Evolutionary conservation across 139 green algal species (phyloP).

Genomic region (Bryopsis sp.): DNA sequence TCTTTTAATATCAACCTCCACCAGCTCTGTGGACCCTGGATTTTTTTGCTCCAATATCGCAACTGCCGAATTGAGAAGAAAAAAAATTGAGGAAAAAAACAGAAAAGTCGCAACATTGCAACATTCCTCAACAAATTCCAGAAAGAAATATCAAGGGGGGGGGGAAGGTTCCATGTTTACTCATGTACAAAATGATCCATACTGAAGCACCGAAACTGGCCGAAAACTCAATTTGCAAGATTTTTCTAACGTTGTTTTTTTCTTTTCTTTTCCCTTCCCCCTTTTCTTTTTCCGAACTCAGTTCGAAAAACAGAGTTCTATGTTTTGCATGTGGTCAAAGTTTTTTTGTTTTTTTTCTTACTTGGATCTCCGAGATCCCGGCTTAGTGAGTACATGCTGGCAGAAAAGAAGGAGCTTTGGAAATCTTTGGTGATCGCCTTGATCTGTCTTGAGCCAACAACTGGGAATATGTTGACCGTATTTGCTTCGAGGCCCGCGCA

Average conservation of each 20-base stretch:
- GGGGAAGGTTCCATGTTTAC: no score
- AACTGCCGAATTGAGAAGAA: not conserved
- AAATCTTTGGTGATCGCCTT: not conserved
- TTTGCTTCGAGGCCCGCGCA: no score
- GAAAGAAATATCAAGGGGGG: no score
- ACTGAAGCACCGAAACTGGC: no score
- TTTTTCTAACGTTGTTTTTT: no score
- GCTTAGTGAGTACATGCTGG: not conserved
- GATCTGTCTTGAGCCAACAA: not conserved
- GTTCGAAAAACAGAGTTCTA: no score
- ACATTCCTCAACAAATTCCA: not conserved
- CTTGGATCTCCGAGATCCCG: not conserved
- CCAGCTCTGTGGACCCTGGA: not conserved
- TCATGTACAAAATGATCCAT: no score
- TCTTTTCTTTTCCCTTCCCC: no score
- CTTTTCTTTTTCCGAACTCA: no score
- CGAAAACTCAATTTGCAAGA: no score
- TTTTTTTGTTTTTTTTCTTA: no score
- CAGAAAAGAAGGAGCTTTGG: conserved; percentile 3
- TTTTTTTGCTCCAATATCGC: not conserved
- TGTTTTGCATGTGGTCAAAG: no score
- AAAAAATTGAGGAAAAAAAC: not conserved
- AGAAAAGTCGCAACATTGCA: not conserved
- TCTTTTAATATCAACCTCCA: not conserved
- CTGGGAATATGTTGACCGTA: not conserved